These are phyloP conservation scores for Taphrina flavorubra DNA, from an alignment of 1,139 yeast genomes.

Conservation along the genomic window DNA sequence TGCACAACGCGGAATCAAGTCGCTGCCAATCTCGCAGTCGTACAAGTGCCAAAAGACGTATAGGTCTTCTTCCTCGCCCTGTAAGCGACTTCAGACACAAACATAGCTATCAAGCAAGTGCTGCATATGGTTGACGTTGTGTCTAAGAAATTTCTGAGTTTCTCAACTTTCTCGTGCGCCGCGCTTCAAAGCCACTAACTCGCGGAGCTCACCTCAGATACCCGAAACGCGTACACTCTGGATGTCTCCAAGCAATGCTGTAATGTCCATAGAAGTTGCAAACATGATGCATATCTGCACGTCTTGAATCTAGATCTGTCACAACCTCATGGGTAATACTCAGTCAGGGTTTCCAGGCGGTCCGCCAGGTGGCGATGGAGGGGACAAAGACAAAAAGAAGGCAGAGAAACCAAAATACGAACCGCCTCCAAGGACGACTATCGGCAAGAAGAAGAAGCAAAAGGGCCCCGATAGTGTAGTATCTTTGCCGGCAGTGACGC, in stretches of 20 bases:
- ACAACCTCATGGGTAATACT: conserved; percentile 33
- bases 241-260: neutral
- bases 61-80: too few species aligned
- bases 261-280: neutral
- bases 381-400: conserved; percentile 38
- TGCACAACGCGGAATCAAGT: neutral
- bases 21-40: neutral
- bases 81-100: too few species aligned
- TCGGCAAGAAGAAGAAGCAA: conserved; percentile 71
- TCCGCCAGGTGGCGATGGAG: conserved; percentile 20
- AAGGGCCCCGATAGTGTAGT: conserved; percentile 83
- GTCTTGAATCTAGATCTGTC: too few species aligned
- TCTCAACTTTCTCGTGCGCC: too few species aligned
- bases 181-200: neutral
- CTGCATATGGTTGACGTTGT: too few species aligned
- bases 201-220: conserved; percentile 9
- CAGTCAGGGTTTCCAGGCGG: conserved; percentile 36
- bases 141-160: too few species aligned
- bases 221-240: conserved; percentile 6
- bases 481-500: conserved; percentile 85
- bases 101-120: too few species aligned
- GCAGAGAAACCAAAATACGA: conserved; percentile 87
- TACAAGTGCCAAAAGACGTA: too few species aligned
- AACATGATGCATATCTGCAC: too few species aligned
- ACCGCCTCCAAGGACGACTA: conserved; percentile 95